Evolutionary conservation across 371 early-diverging fungal species (phyloP).

Genomic region (Mortierella sp.): DNA sequence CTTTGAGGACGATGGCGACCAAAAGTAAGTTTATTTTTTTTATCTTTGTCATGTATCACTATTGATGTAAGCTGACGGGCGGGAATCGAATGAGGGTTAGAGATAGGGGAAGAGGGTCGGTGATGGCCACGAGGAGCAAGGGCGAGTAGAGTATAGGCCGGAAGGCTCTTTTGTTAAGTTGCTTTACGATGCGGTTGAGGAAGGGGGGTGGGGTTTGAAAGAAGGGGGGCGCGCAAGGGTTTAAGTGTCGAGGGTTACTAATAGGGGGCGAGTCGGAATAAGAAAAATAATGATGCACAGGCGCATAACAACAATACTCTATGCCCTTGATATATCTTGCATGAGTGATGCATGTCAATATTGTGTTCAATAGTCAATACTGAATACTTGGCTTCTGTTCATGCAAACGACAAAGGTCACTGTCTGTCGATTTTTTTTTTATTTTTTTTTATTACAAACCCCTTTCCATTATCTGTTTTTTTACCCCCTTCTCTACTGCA

Average conservation of each 20-base stretch:
- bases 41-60: background rate
- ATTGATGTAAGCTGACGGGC: background rate
- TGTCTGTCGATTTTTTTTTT: background rate
- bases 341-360: too few species aligned
- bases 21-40: conserved; percentile 41
- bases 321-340: too few species aligned
- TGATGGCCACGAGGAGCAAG: background rate
- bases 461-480: conserved; percentile 15
- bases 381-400: conserved; percentile 1
- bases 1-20: conserved; percentile 49
- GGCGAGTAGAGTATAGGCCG: too few species aligned
- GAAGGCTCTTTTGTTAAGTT: too few species aligned
- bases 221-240: too few species aligned
- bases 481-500: too few species aligned
- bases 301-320: too few species aligned
- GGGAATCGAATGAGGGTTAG: conserved; percentile 3
- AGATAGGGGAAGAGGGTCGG: background rate
- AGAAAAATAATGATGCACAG: conserved; percentile 2
- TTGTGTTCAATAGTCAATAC: too few species aligned
- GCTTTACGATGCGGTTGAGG: too few species aligned
- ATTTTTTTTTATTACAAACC: background rate
- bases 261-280: background rate
- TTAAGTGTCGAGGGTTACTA: too few species aligned
- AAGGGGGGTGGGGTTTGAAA: too few species aligned
- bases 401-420: conserved; percentile 1